Conservation (phyloP, 2,329 filamentous ascomycete species). For the Tolypocladium sp. region DNA sequence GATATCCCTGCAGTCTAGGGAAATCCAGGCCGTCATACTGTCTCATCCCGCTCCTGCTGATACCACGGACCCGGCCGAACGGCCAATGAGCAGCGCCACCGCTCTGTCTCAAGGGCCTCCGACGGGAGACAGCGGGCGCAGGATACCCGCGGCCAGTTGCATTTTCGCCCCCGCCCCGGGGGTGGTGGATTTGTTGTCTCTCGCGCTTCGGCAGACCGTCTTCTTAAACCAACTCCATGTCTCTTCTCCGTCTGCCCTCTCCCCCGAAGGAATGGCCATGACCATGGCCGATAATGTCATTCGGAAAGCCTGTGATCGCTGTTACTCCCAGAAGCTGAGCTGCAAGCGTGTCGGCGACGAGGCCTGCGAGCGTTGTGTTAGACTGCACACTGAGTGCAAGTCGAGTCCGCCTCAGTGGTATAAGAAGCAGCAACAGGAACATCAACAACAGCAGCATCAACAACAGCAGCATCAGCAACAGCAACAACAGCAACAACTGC, state of each 20-base stretch:
- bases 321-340: slow-evolving; percentile 35
- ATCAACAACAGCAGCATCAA: slow-evolving; percentile 9
- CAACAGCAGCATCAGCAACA: slow-evolving; percentile 9
- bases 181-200: slow-evolving; percentile 1
- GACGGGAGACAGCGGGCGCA: not conserved
- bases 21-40: not conserved
- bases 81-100: slow-evolving; percentile 6
- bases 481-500: slow-evolving; percentile 5
- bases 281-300: slow-evolving; percentile 27
- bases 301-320: slow-evolving; percentile 37
- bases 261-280: slow-evolving; percentile 14
- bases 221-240: slow-evolving; percentile 20
- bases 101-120: slow-evolving; percentile 1
- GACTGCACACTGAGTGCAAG: slow-evolving; percentile 31
- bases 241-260: slow-evolving; percentile 12
- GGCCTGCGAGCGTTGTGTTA: slow-evolving; percentile 31
- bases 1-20: no score
- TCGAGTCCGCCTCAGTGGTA: slow-evolving; percentile 32
- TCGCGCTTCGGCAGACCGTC: slow-evolving; percentile 9
- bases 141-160: slow-evolving; percentile 3
- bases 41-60: not conserved
- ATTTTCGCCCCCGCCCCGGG: not conserved
- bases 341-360: slow-evolving; percentile 32
- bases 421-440: slow-evolving; percentile 23
- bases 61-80: not conserved